These are phyloP conservation scores for Sugiyamaella pinicola DNA, from an alignment of 1,139 yeast species.

Conservation along the genomic window DNA sequence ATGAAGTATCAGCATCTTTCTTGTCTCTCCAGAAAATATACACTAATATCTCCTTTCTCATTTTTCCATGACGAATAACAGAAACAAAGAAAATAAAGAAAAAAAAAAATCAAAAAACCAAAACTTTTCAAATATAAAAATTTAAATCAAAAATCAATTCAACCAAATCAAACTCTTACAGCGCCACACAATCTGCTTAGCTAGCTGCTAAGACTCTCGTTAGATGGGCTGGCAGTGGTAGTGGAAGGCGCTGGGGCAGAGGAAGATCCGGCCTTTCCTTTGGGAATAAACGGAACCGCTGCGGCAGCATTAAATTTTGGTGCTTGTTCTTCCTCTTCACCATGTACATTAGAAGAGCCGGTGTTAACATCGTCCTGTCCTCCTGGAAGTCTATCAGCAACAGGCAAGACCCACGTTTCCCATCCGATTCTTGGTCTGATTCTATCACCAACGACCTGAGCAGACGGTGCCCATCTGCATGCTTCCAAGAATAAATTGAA, in stretches of 20 bases:
- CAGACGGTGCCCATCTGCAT: conserved; percentile 46
- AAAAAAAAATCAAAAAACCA: not conserved
- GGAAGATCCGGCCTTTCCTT: conserved; percentile 24
- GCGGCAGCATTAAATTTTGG: conserved; percentile 44
- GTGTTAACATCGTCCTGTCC: conserved; percentile 45
- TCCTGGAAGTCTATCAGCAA: conserved; percentile 48
- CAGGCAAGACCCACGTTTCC: conserved; percentile 55
- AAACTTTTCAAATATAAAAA: not conserved
- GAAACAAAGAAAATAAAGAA: not conserved
- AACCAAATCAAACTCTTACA: not conserved
- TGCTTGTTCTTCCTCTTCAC: conserved; percentile 31
- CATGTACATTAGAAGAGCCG: not conserved
- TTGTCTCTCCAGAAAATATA: not conserved
- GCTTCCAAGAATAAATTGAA: conserved; percentile 51
- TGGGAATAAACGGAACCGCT: conserved; percentile 45
- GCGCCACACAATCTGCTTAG: not conserved
- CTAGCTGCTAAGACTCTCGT: conserved; percentile 2
- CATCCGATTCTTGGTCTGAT: conserved; percentile 50
- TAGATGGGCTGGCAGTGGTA: conserved; percentile 9
- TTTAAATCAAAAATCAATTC: not conserved
- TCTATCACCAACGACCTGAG: conserved; percentile 52
- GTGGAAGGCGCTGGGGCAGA: too few species aligned
- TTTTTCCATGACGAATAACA: not conserved
- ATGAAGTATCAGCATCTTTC: not conserved
- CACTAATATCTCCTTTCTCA: not conserved